These are phyloP conservation scores for Aphanoascus verrucosus DNA, from an alignment of 2,329 filamentous ascomycete genomes.

Conservation along the genomic window DNA sequence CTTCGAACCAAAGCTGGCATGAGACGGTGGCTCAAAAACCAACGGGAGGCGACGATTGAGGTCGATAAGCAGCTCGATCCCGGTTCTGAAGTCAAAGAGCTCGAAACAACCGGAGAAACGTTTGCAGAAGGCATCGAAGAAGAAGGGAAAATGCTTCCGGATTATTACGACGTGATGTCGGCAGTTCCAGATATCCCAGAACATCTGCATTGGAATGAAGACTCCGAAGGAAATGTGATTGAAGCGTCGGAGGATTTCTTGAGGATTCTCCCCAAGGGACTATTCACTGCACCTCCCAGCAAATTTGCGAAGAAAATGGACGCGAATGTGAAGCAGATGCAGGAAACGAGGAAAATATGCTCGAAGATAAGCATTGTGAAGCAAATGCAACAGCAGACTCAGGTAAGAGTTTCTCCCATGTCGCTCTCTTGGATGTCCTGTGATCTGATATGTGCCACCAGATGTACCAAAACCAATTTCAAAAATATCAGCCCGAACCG, in stretches of 20 bases:
- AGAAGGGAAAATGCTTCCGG: conserved; percentile 72
- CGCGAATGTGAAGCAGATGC: conserved; percentile 84
- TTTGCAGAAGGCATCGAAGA: conserved; percentile 92
- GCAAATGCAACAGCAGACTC: conserved; percentile 97
- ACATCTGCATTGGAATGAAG: conserved; percentile 76
- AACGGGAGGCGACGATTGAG: conserved; percentile 54
- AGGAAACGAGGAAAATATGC: conserved; percentile 90
- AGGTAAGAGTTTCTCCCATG: conserved; percentile 47
- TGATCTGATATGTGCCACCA: conserved; percentile 30
- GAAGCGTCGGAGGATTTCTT: conserved; percentile 80
- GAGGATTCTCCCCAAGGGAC: conserved; percentile 60
- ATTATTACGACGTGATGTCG: conserved; percentile 85
- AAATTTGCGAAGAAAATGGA: conserved; percentile 70
- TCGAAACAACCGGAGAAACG: conserved; percentile 54
- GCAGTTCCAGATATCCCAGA: conserved; percentile 74
- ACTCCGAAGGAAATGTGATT: conserved; percentile 77
- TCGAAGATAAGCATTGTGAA: conserved; percentile 97
- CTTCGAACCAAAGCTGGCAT: conserved; percentile 78
- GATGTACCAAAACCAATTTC: conserved; percentile 97
- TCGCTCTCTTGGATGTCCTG: neutral
- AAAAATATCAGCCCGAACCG: conserved; percentile 83
- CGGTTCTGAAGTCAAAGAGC: conserved; percentile 36
- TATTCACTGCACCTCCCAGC: conserved; percentile 65
- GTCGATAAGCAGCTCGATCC: conserved; percentile 37
- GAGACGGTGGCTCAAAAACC: conserved; percentile 73